Evolutionary conservation across 1,284 basidiomycete species (phyloP), one percentile per base, ranked within the genome.

Genomic region (Pascua sp.): DNA sequence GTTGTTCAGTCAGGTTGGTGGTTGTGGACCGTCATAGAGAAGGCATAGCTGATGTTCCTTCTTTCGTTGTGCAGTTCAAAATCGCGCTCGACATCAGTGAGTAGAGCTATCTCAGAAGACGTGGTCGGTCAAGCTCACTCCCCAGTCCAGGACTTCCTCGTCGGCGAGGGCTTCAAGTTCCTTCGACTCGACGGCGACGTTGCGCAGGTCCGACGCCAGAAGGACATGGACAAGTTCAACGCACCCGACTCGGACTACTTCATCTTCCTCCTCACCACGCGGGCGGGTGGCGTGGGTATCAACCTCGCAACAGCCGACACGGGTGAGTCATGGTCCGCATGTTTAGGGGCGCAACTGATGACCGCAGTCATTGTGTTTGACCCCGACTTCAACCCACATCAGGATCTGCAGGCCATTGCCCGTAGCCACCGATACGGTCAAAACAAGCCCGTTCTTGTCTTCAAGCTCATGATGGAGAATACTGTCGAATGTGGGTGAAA

Each of bases 271-370:
- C 81, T 99, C 41, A 90, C 91, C 5, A 98, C 96, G 36, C 85
- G 96, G 47, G 96, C 96, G 42, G 95, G 95, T 43, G 95, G 95
- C 60, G 89, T 97, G 53, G 93, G 94, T 38, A 96, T 97, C 77
- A 97, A 96, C 71, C 82, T 96, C 48, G 74, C 75, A 5, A 68
- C 74, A 2, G 76, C 76, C 1, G 76, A 78, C 64, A 76, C 82
- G 9, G 80, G 81, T 54, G 75, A 73, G 71, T 32, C 11, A 38
- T 8, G 38, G 11, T 16, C 24, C 24, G 24, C 9, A 12, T 16
- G 7, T 8, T 9, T 32, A 17, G n/a, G 10, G 11, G 36, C 12
- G 17, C 44, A 13, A 16, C 5, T 40, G 58, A 60, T 66, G 57
- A 64, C 44, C 11, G 17, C 62, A 81, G 93, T 97, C 47, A 92